These are phyloP conservation scores for Globisporangium solare DNA, from an alignment of 352 stramenopile genomes.

Conservation along the genomic window DNA sequence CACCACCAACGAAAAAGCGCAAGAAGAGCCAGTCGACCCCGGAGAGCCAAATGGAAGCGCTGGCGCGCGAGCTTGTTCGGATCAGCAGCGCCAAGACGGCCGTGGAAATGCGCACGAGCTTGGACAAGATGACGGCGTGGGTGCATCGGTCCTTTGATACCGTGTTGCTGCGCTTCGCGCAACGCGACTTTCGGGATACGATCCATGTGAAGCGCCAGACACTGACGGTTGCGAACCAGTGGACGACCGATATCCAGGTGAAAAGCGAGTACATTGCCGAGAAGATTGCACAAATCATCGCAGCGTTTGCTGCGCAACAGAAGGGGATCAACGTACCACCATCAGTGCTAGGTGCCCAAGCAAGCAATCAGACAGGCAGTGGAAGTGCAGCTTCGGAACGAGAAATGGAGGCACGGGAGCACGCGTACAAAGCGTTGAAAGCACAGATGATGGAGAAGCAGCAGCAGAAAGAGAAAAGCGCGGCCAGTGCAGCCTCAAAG, in stretches of 20 bases:
- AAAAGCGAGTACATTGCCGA: conserved; percentile 54
- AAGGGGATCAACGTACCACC: conserved; percentile 5
- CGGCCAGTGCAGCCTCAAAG: conserved; percentile 11
- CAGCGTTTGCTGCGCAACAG: conserved; percentile 21
- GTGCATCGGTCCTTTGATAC: conserved; percentile 47
- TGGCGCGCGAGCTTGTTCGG: conserved; percentile 49
- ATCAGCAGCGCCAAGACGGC: conserved; percentile 41
- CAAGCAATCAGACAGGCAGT: background rate
- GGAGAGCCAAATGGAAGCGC: conserved; percentile 56
- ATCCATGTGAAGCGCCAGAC: conserved; percentile 28
- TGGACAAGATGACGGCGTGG: conserved; percentile 60
- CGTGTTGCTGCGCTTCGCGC: conserved; percentile 42
- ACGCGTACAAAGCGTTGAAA: conserved; percentile 61
- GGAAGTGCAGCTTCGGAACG: conserved; percentile 3
- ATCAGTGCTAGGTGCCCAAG: conserved; percentile 1
- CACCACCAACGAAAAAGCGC: conserved; percentile 26
- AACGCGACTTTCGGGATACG: conserved; percentile 48
- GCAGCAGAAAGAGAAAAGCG: conserved; percentile 25
- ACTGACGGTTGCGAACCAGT: conserved; percentile 35
- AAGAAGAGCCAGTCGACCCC: conserved; percentile 34
- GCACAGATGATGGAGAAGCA: conserved; percentile 48
- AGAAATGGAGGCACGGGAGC: conserved; percentile 30
- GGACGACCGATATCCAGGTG: conserved; percentile 48
- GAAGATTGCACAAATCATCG: conserved; percentile 50
- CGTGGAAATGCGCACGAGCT: conserved; percentile 40